Conservation (phyloP, 2,329 filamentous ascomycete genomes). For the Aspergillus texensis region DNA sequence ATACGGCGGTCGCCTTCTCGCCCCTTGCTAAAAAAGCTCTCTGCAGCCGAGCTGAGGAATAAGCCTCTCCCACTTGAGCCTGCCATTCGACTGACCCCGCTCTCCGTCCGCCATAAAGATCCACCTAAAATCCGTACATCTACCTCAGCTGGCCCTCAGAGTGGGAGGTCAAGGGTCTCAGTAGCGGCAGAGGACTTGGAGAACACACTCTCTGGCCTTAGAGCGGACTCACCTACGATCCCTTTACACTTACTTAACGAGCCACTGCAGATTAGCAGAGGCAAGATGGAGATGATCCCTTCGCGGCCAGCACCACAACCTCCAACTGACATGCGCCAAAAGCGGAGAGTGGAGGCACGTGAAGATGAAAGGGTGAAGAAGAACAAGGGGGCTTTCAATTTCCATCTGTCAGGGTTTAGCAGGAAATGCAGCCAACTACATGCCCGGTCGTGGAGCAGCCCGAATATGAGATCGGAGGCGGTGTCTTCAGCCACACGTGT, state of each 20-base stretch:
- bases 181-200: constrained; percentile 43
- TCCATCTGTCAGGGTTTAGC: constrained; percentile 22
- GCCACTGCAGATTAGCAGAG: constrained; percentile 38
- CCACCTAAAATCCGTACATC: constrained; percentile 11
- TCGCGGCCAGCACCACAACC: constrained; percentile 35
- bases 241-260: constrained; percentile 25
- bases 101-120: constrained; percentile 24
- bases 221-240: constrained; percentile 14
- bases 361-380: constrained; percentile 21
- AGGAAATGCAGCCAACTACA: constrained; percentile 19
- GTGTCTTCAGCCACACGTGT: constrained; percentile 11
- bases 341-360: constrained; percentile 9
- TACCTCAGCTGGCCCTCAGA: constrained; percentile 4
- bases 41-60: constrained; percentile 35
- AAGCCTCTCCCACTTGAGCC: constrained; percentile 47
- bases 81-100: constrained; percentile 31
- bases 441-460: constrained; percentile 23
- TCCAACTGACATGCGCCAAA: constrained; percentile 22
- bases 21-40: constrained; percentile 22
- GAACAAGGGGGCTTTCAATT: constrained; percentile 21
- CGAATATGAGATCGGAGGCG: constrained; percentile 15
- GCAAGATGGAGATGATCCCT: constrained; percentile 36
- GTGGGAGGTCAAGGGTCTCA: constrained; percentile 28
- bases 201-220: constrained; percentile 32
- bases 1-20: constrained; percentile 17